Conservation (phyloP, 2,329 filamentous ascomycete genomes). For the Lachnellula arida region DNA sequence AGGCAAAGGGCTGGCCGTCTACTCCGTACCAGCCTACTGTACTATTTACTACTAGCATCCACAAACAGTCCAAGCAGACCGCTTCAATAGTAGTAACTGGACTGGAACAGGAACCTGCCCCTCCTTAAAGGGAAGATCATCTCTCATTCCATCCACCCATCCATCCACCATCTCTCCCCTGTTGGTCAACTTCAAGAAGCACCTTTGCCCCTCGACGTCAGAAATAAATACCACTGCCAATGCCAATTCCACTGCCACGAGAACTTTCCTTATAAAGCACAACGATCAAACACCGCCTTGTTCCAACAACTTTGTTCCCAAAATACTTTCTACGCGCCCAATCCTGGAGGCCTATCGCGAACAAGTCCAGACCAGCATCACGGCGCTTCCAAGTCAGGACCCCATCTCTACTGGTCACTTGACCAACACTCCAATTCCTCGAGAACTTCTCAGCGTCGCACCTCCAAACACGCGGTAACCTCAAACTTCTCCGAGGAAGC, state of each 20-base stretch:
- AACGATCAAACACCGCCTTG: slow-evolving; percentile 13
- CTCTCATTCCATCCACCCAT: not conserved
- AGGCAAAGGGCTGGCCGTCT: too few relatives aligned
- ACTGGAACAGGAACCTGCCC: not conserved
- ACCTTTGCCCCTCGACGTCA: not conserved
- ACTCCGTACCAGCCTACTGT: too few relatives aligned
- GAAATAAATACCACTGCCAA: not conserved
- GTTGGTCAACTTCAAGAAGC: not conserved
- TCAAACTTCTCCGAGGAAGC: slow-evolving; percentile 11
- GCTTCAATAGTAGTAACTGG: too few relatives aligned
- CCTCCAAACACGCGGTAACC: slow-evolving; percentile 20
- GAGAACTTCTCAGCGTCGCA: slow-evolving; percentile 4
- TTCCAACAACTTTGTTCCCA: not conserved
- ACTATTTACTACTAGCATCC: too few relatives aligned
- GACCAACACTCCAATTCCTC: slow-evolving; percentile 14
- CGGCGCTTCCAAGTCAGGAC: slow-evolving; percentile 12
- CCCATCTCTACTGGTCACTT: slow-evolving; percentile 11
- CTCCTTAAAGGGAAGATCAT: not conserved
- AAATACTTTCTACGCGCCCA: not conserved
- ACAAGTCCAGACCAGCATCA: slow-evolving; percentile 1
- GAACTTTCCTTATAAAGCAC: not conserved
- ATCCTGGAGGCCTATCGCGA: not conserved
- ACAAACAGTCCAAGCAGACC: too few relatives aligned
- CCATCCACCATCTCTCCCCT: not conserved
- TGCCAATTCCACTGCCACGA: not conserved